Percentiles rank a stretch among this genome's conserved stretches.
phyloP scores from a whole-genome alignment of 2,329 filamentous ascomycete genomes.

The Calcarisporium arbuscula region DNA sequence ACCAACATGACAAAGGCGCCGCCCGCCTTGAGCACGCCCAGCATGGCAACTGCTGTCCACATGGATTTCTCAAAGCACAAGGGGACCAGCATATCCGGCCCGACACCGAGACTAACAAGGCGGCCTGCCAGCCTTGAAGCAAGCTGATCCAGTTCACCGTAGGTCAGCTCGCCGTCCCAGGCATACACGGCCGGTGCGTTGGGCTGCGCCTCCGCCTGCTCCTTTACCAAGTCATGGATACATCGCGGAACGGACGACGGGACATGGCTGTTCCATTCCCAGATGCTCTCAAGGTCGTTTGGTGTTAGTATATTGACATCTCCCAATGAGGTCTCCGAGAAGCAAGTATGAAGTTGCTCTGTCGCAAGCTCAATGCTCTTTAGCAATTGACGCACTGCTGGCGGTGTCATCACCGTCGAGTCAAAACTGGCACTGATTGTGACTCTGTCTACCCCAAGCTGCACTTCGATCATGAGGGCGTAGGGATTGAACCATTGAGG shows the following conservation, averaged over 20 bases:
- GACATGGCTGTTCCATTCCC: constrained; percentile 6
- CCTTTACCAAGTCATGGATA: constrained; percentile 7
- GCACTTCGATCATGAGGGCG: constrained; percentile 3
- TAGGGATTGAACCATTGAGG: not conserved
- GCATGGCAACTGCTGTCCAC: constrained; percentile 8
- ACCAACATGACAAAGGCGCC: constrained; percentile 4
- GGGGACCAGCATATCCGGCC: constrained; percentile 3
- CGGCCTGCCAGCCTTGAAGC: constrained; percentile 8
- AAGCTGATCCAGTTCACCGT: constrained; percentile 22
- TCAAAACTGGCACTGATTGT: constrained; percentile 4
- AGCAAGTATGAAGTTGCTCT: not conserved
- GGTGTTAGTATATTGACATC: no score
- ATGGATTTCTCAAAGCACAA: constrained; percentile 10
- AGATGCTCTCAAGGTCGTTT: constrained; percentile 9
- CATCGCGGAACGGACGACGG: constrained; percentile 4
- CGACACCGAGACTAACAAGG: constrained; percentile 5
- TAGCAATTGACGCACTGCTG: not conserved
- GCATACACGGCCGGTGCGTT: constrained; percentile 9
- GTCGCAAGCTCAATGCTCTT: not conserved
- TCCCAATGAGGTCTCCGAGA: not conserved
- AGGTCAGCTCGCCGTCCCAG: constrained; percentile 34
- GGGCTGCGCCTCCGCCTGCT: constrained; percentile 1
- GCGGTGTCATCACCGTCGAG: not conserved
- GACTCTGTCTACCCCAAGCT: not conserved
- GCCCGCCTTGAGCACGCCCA: constrained; percentile 8